phyloP scores from a whole-genome alignment of 805 yeast genomes.

The Hanseniaspora taiwanica region DNA sequence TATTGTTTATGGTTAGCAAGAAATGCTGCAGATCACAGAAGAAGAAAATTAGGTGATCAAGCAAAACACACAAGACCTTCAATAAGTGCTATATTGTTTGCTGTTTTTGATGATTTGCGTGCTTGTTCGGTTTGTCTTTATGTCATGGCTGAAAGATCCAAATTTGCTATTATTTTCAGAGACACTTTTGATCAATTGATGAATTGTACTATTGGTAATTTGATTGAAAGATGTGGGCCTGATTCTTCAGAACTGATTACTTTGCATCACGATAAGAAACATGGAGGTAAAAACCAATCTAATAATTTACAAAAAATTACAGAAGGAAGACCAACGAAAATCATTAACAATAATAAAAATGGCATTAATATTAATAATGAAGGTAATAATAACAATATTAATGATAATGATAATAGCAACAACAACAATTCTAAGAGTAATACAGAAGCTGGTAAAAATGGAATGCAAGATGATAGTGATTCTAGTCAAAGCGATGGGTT shows the following conservation, averaged over 20 bases:
- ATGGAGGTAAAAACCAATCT: too few species aligned
- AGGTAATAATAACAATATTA: too few species aligned
- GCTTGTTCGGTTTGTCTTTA: conserved; percentile 53
- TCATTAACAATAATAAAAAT: too few species aligned
- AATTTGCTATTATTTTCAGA: conserved; percentile 46
- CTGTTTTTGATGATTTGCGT: conserved; percentile 47
- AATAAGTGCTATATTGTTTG: conserved; percentile 38
- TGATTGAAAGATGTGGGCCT: conserved; percentile 51
- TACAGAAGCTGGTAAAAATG: too few species aligned
- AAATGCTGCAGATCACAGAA: conserved; percentile 43
- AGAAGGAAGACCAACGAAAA: too few species aligned
- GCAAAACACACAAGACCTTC: conserved; percentile 49
- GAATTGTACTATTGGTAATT: conserved; percentile 50
- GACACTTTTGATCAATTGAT: conserved; percentile 57
- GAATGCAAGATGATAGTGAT: too few species aligned
- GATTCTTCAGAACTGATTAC: conserved; percentile 45
- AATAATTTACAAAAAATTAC: too few species aligned
- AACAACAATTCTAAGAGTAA: too few species aligned
- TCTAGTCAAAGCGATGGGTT: conserved; percentile 16
- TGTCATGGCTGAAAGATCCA: conserved; percentile 54
- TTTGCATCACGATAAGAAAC: conserved; percentile 6
- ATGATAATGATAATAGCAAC: too few species aligned
- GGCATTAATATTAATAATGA: too few species aligned
- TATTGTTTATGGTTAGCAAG: conserved; percentile 57
- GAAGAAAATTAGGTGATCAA: conserved; percentile 40